Base-by-base conservation (phyloP, 2,329 filamentous ascomycete genomes). In the Tothia fuscella region DNA sequence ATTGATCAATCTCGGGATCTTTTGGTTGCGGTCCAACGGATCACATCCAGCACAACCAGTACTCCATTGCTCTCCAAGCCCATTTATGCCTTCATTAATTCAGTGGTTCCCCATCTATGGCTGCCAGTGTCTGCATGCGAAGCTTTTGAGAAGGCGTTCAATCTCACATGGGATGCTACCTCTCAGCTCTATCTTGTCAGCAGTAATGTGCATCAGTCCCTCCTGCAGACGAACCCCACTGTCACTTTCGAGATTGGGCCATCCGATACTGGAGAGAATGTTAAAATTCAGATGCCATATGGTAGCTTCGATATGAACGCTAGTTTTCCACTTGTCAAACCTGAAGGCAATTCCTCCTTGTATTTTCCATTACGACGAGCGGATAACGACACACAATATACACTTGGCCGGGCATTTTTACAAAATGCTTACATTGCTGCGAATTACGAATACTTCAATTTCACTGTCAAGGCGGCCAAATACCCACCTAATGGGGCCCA, bases 361-460 rank as follows among this genome's bases (percentile, higher is more conserved):
- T 85, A 83, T 53, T 84, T 85, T 45, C 78, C 80, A 3, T 64
- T 86, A 38, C 70, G 73, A 50, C 71, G 71, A 46, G 64, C 72
- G 9, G 52, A 66, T 14, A 66, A 71, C 44, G 66, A 67, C 28
- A 65, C 63, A 10, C 67, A 74, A 48, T 71, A 75, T 55, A 70
- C 78, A 7, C 67, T 85, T 28, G 81, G 81, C 6, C 69, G 79
- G 25, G 70, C 74, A 0, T 84, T 85, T 48, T 60, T 86, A 41
- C 81, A 85, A 53, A 80, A 85, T 56, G 71, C 79, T 2, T 70
- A 71, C 46, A 43, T 71, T 34, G 59, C 56, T 2, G 65, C 68
- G 5, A 65, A 71, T 45, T 70, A 64, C 55, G 66, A 70, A 46
- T 56, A 63, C 10, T 51, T 58, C 21, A 61, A 59, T 25, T 70